phyloP scores from a whole-genome alignment of 2,329 filamentous ascomycete genomes.

The Trichoderma sp. region DNA sequence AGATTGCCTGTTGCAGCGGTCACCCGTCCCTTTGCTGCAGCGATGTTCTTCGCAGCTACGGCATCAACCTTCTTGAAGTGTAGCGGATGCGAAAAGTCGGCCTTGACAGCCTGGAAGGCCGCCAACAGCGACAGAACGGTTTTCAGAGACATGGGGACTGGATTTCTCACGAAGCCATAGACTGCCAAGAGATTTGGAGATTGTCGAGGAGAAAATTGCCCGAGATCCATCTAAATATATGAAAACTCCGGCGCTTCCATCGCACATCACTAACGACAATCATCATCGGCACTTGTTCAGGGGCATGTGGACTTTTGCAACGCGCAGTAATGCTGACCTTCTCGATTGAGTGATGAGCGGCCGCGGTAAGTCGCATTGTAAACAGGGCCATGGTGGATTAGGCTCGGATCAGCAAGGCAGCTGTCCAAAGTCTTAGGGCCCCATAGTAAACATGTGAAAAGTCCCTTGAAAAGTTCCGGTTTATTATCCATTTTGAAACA shows the following conservation, averaged over 20 bases:
- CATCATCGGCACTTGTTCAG: not conserved
- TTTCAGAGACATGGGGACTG: constrained; percentile 23
- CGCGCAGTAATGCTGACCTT: constrained; percentile 9
- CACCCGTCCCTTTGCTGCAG: constrained; percentile 21
- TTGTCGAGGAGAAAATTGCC: not conserved
- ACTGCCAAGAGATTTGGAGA: not conserved
- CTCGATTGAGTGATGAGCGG: constrained; percentile 9
- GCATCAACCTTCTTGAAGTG: constrained; percentile 26
- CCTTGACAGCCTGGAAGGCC: constrained; percentile 21
- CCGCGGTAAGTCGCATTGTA: constrained; percentile 7
- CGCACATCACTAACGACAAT: not conserved
- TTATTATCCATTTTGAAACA: constrained; percentile 11
- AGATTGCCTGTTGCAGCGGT: constrained; percentile 7
- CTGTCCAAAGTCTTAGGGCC: constrained; percentile 3
- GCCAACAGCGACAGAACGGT: constrained; percentile 22
- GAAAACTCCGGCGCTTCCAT: not conserved
- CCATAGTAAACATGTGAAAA: constrained; percentile 6
- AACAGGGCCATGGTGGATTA: constrained; percentile 1
- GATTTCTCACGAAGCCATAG: not conserved
- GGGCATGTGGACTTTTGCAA: not conserved
- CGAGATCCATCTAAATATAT: not conserved
- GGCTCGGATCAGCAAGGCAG: constrained; percentile 3
- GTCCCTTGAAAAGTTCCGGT: not conserved
- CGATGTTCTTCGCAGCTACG: constrained; percentile 20
- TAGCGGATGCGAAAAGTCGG: constrained; percentile 27